Evolutionary conservation across 2,329 filamentous ascomycete genomes (phyloP).

Genomic region (Cladosporium cucumerinum): DNA sequence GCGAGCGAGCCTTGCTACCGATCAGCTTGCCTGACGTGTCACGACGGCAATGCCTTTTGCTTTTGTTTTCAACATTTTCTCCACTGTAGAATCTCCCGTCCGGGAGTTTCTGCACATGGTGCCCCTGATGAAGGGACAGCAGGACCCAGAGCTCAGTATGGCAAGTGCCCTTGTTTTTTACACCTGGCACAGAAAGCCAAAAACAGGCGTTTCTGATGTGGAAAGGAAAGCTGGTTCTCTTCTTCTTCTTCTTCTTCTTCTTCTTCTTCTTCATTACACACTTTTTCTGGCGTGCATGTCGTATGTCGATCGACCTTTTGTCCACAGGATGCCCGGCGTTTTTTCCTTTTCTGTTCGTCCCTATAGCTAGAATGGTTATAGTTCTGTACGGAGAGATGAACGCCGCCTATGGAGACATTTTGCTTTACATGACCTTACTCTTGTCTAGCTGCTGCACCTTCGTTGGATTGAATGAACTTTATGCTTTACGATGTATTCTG

Average conservation of each 20-base stretch:
- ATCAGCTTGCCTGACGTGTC: not conserved
- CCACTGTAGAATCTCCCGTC: not conserved
- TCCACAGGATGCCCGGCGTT: slow-evolving; percentile 3
- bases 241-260: slow-evolving; percentile 15
- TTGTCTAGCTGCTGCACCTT: not conserved
- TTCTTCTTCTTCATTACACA: slow-evolving; percentile 16
- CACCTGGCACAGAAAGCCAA: slow-evolving; percentile 13
- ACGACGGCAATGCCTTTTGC: slow-evolving; percentile 15
- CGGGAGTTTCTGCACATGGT: slow-evolving; percentile 4
- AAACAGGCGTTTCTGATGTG: slow-evolving; percentile 7
- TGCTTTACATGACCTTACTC: not conserved
- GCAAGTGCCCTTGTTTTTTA: slow-evolving; percentile 1
- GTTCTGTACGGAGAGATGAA: not conserved
- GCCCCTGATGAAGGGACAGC: not conserved
- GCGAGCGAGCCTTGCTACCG: slow-evolving; percentile 8
- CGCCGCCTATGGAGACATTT: not conserved
- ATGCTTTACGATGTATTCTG: not conserved
- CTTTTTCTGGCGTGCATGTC: slow-evolving; percentile 5
- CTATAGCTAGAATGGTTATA: not conserved
- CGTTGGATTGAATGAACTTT: not conserved
- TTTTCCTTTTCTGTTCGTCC: not conserved
- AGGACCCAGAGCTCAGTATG: slow-evolving; percentile 14
- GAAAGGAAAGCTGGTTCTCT: slow-evolving; percentile 12
- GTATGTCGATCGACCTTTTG: not conserved
- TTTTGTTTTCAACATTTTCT: slow-evolving; percentile 7